phyloP scores from a whole-genome alignment of 768 basidiomycete genomes.

The Suillus hirtellus region DNA sequence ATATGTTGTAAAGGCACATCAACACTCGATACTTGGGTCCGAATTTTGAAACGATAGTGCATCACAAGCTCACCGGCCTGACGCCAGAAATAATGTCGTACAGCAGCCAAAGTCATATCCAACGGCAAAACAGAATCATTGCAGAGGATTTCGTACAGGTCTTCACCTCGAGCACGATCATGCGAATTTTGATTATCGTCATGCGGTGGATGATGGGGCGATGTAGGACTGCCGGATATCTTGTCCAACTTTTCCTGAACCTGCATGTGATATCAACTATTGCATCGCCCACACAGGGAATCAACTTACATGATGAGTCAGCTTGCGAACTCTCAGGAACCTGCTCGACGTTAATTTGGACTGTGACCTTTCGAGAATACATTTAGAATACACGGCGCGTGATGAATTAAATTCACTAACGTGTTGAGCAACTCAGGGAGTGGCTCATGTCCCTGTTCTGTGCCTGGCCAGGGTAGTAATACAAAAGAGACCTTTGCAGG shows the following conservation, averaged over 20 bases:
- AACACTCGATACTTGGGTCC: slow-evolving; percentile 8
- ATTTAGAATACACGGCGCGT: slow-evolving; percentile 6
- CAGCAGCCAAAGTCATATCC: slow-evolving; percentile 87
- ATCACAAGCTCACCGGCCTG: slow-evolving; percentile 70
- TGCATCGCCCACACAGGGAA: not conserved
- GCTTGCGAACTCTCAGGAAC: slow-evolving; percentile 82
- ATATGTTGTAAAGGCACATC: slow-evolving; percentile 10
- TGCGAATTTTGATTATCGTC: slow-evolving; percentile 38
- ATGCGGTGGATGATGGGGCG: slow-evolving; percentile 27
- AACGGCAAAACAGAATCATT: slow-evolving; percentile 81
- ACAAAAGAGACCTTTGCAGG: slow-evolving; percentile 86
- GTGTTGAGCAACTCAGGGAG: slow-evolving; percentile 84
- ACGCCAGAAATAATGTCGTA: slow-evolving; percentile 89
- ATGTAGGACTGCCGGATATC: slow-evolving; percentile 38
- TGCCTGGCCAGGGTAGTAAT: slow-evolving; percentile 71
- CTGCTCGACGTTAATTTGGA: slow-evolving; percentile 88
- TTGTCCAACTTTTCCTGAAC: slow-evolving; percentile 83
- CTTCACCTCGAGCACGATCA: slow-evolving; percentile 49
- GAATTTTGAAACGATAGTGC: slow-evolving; percentile 63
- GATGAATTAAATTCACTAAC: slow-evolving; percentile 47
- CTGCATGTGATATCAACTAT: slow-evolving; percentile 37
- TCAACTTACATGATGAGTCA: slow-evolving; percentile 71
- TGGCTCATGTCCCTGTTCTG: slow-evolving; percentile 55
- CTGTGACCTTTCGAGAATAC: slow-evolving; percentile 50
- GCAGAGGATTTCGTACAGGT: slow-evolving; percentile 85